phyloP scores from a whole-genome alignment of 2,329 filamentous ascomycete species.

The Hortaea sp. region DNA sequence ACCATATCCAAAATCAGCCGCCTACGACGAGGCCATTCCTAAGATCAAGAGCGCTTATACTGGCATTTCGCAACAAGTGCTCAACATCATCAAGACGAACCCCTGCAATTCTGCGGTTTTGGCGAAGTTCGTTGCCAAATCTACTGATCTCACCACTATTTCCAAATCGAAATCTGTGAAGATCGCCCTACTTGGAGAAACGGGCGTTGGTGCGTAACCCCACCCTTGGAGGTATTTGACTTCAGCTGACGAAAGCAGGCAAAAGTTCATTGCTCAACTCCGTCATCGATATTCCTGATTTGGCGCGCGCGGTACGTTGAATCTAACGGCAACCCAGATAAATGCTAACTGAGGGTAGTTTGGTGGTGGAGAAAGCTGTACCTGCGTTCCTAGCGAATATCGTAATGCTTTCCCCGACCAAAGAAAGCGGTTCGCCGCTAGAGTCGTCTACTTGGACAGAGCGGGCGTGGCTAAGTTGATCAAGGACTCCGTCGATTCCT shows the following conservation, averaged over 20 bases:
- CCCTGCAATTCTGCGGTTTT: neutral
- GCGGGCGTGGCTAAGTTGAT: conserved; percentile 2
- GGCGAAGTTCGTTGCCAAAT: neutral
- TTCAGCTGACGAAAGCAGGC: conserved; percentile 4
- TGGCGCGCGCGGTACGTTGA: conserved; percentile 9
- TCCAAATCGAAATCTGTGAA: conserved; percentile 1
- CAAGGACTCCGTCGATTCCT: conserved; percentile 4
- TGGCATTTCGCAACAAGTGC: neutral
- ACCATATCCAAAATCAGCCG: conserved; percentile 3
- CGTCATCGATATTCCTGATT: conserved; percentile 6
- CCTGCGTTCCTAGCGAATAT: conserved; percentile 9
- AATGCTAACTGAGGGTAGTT: conserved; percentile 4
- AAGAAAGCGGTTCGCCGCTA: conserved; percentile 6
- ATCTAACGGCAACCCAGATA: too few relatives aligned
- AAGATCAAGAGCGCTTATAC: conserved; percentile 1
- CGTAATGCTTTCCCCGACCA: conserved; percentile 2
- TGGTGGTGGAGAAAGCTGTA: conserved; percentile 9
- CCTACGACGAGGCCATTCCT: conserved; percentile 4
- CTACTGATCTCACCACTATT: neutral
- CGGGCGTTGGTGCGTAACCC: conserved; percentile 2
- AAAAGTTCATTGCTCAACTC: conserved; percentile 17
- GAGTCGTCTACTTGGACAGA: conserved; percentile 6
- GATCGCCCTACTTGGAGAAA: conserved; percentile 6
- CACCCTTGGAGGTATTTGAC: neutral
- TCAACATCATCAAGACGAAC: neutral